Evolutionary conservation across 257 asterid genomes (phyloP).

Genomic region (Paulownia fortunei): DNA sequence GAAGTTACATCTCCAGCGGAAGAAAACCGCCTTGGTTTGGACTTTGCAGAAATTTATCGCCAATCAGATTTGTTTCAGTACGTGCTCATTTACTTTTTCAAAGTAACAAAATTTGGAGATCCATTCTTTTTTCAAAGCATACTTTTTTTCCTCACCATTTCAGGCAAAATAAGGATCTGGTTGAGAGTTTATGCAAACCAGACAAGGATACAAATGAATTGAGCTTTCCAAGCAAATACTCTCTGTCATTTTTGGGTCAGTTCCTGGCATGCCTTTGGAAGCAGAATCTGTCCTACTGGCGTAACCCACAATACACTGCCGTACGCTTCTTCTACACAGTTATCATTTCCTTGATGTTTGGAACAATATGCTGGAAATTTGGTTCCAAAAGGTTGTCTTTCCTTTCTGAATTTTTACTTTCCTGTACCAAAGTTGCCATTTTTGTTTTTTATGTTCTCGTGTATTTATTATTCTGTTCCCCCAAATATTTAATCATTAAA

Average conservation of each 20-base stretch:
- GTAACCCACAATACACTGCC: slow-evolving; percentile 87
- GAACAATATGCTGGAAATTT: slow-evolving; percentile 90
- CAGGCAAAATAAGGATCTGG: slow-evolving; percentile 76
- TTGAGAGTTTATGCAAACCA: slow-evolving; percentile 72
- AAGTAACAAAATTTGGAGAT: neutral
- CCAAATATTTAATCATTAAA: neutral
- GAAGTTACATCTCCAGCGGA: slow-evolving; percentile 79
- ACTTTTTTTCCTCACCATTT: slow-evolving; percentile 10
- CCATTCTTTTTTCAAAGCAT: neutral
- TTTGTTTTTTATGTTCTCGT: neutral
- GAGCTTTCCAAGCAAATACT: slow-evolving; percentile 74
- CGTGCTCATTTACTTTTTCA: neutral
- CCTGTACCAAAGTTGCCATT: neutral
- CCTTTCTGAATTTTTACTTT: slow-evolving; percentile 20
- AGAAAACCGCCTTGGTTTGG: slow-evolving; percentile 70
- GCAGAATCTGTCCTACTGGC: slow-evolving; percentile 88
- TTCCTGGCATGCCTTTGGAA: slow-evolving; percentile 93
- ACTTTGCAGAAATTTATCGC: slow-evolving; percentile 75
- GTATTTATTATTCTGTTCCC: neutral
- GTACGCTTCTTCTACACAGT: slow-evolving; percentile 83
- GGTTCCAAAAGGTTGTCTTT: slow-evolving; percentile 88
- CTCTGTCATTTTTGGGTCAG: slow-evolving; percentile 73
- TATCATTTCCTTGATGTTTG: slow-evolving; percentile 84
- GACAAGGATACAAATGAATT: slow-evolving; percentile 59
- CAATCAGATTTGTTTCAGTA: slow-evolving; percentile 67